These are phyloP conservation scores for Didymella keratinophila DNA, from an alignment of 2,329 filamentous ascomycete species.

Conservation along the genomic window DNA sequence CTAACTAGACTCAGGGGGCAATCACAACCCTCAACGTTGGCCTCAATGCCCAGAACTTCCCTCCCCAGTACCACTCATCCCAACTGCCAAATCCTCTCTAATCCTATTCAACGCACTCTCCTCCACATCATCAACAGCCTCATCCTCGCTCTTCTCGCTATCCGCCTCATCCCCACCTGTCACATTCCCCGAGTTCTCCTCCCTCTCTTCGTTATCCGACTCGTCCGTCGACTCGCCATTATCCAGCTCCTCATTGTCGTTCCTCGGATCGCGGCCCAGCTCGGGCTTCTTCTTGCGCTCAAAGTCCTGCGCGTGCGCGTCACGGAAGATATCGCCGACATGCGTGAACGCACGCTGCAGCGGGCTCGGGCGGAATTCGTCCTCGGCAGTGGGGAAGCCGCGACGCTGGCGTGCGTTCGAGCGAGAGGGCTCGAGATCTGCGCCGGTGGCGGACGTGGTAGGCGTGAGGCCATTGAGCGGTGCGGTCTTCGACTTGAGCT, in stretches of 20 bases:
- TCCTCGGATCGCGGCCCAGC: conserved; percentile 42
- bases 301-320: conserved; percentile 91
- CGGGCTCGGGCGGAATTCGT: conserved; percentile 40
- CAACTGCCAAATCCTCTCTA: conserved; percentile 17
- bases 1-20: not conserved
- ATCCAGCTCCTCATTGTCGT: conserved; percentile 48
- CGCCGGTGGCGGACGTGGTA: conserved; percentile 20
- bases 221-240: conserved; percentile 39
- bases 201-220: conserved; percentile 34
- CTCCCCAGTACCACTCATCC: conserved; percentile 4
- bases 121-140: conserved; percentile 10
- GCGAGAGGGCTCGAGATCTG: conserved; percentile 27
- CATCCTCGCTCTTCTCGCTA: conserved; percentile 7
- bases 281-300: conserved; percentile 74
- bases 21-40: not conserved
- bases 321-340: conserved; percentile 74
- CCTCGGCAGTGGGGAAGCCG: conserved; percentile 20
- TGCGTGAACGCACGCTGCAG: conserved; percentile 56
- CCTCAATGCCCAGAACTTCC: not conserved
- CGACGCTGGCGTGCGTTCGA: conserved; percentile 32
- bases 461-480: conserved; percentile 18
- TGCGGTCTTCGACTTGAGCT: conserved; percentile 14
- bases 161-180: conserved; percentile 22
- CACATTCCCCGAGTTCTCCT: conserved; percentile 35
- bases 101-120: conserved; percentile 15